Percentiles rank a stretch among this genome's conserved stretches.
Conservation (phyloP, 139 green algal species). For the Chlorella sp. region DNA sequence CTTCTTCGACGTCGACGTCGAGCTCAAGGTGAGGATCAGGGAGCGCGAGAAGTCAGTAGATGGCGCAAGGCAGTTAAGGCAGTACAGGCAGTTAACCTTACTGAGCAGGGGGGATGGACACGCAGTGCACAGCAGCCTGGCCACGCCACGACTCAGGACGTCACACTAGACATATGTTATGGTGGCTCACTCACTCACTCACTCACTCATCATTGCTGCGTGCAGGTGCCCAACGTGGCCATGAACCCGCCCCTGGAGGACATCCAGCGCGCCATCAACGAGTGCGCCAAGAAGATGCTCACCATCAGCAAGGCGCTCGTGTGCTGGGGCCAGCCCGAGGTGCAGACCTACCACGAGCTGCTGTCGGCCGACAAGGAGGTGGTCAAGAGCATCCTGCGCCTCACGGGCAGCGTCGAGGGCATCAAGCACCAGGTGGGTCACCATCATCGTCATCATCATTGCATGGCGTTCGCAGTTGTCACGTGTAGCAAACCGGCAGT, state of each 20-base stretch:
- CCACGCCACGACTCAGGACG: too few relatives aligned
- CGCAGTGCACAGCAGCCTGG: too few relatives aligned
- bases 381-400: conserved; percentile 73
- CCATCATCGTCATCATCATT: neutral
- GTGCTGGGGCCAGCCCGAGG: conserved; percentile 58
- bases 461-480: neutral
- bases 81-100: too few relatives aligned
- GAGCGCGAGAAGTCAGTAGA: too few relatives aligned
- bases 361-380: conserved; percentile 79
- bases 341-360: conserved; percentile 67
- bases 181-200: too few relatives aligned
- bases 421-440: conserved; percentile 55
- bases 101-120: too few relatives aligned
- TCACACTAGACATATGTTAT: too few relatives aligned
- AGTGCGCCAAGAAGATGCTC: conserved; percentile 40
- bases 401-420: conserved; percentile 71
- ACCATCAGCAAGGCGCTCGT: conserved; percentile 52
- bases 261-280: conserved; percentile 83
- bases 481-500: too few relatives aligned
- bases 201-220: too few relatives aligned
- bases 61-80: too few relatives aligned
- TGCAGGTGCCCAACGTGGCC: conserved; percentile 65
- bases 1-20: conserved; percentile 86
- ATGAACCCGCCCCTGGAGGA: conserved; percentile 80
- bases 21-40: conserved; percentile 82